Evolutionary conservation across 2,329 filamentous ascomycete species (phyloP).

Genomic region (Fusarium temperatum): DNA sequence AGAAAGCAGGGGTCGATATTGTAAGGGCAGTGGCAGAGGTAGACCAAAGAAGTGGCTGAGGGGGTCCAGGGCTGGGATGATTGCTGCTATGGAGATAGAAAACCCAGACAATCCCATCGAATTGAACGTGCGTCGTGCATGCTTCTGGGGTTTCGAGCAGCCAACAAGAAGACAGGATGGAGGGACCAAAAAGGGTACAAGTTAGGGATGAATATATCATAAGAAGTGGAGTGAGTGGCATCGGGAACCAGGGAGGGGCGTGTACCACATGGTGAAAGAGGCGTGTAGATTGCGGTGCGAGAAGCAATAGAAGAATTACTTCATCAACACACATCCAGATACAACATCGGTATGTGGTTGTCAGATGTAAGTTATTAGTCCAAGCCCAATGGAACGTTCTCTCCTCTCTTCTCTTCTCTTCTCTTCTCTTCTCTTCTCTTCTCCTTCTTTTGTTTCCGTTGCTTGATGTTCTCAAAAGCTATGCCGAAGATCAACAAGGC

Average conservation of each 20-base stretch:
- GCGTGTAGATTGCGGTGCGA: neutral
- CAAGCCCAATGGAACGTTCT: neutral
- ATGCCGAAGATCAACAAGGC: neutral
- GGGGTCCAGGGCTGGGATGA: slow-evolving; percentile 11
- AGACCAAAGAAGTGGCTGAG: slow-evolving; percentile 35
- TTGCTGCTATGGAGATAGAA: slow-evolving; percentile 7
- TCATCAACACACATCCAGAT: slow-evolving; percentile 2
- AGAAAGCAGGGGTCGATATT: slow-evolving; percentile 14
- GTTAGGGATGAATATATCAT: slow-evolving; percentile 32
- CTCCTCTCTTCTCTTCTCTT: neutral
- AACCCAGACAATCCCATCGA: slow-evolving; percentile 25
- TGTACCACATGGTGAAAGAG: slow-evolving; percentile 2
- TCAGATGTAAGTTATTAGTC: neutral
- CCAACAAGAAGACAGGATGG: slow-evolving; percentile 38
- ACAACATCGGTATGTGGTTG: neutral
- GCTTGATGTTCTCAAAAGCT: neutral
- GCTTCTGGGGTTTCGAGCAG: slow-evolving; percentile 24
- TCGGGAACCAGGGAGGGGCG: slow-evolving; percentile 37
- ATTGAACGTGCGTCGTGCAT: slow-evolving; percentile 28
- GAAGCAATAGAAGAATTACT: neutral
- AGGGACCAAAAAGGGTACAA: slow-evolving; percentile 31
- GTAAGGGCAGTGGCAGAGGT: slow-evolving; percentile 14
- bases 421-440: neutral
- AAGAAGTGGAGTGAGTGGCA: slow-evolving; percentile 40
- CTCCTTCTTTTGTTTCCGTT: neutral